Base-by-base conservation (phyloP, 352 stramenopile species). In the Globisporangium paddicum region DNA sequence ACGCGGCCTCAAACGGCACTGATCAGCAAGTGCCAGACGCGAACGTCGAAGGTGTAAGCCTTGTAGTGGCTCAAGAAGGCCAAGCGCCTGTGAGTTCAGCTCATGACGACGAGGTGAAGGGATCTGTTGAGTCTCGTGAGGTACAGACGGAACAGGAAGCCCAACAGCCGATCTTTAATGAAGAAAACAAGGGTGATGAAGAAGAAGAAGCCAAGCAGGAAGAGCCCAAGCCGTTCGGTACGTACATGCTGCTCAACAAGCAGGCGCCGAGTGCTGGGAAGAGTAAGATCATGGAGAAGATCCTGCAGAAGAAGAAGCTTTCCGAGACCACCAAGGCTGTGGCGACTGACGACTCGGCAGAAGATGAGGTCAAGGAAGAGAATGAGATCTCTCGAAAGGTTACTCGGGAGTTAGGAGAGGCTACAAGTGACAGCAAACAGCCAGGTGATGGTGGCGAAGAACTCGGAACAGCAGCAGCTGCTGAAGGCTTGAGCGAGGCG, bases 161-260 rank as follows among this genome's bases (percentile, higher is more conserved):
- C 2, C 6, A 34, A 14, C 16, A 58, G n/a, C n/a, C n/a, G n/a
- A n/a, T n/a, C n/a, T n/a, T n/a, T n/a, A 52, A 2, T 50, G 45
- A 55, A 37, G 45, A 49, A 56, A 45, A 40, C 5, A 28, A 47
- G 8, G 37, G 42, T 1, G 44, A 50, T 4, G 41, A 49, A 19
- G 51, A 58, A 10, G 54, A 40, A 11, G 58, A 54, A 32, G 40
- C 41, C 5, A 45, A 59, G n/a, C 37, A 50, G 18, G 53, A 67
- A 19, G 55, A 68, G 9, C 38, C 62, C 0, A 70, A 74, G 28
- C 62, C 65, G 5, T 64, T 65, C 5, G 73, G 75, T 0, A 77
- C 73, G 19, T 79, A 71, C 57, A 79, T 78, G 62, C 64, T 82
- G 34, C 63, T 81, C 56, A 67, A 52, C 41, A 77, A 77, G 35